Base-by-base conservation (phyloP, 257 asterid genomes). In the Prunella vulgaris region DNA sequence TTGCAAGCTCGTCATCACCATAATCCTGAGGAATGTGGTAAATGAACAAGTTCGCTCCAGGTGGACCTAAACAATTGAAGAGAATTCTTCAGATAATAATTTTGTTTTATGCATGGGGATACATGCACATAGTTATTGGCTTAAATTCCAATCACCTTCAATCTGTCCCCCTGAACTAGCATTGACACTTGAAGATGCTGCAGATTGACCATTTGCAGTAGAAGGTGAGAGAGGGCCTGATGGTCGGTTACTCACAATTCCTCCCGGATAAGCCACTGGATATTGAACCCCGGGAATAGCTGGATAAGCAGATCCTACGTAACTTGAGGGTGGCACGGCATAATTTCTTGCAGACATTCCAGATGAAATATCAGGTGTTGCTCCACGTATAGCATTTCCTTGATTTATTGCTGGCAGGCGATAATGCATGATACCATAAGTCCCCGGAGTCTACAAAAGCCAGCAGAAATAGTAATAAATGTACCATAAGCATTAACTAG, bases 1-100 rank as follows among this genome's bases (percentile, higher is more conserved):
- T 84, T 54, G 93, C 95, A 42, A 93, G 99, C 81, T 93, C 99
- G 33, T 87, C 88, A 62, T 93, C 99, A 10, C 96, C 96, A 70
- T 81, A 93, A 77, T 91, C 99, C 84, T 88, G 97, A 71, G 99
- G 99, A 66, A 93, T 90, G 83, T 93, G 96, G 84, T 89, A 93
- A 69, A 93, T 90, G 76, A 93, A 90, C 77, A 93, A 81, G 80
- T 93, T 93, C 46, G 97, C 91, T 67, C 96, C 96, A 42, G 95
- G 87, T 58, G 99, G 99, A 81, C 99, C 99, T 93, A 8, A 7
- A 35, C 64, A 75, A 78, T 30, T 58, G 40, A 42, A 28, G 25
- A 69, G 18, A 77, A 38, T 59, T 15, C 5, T 27, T 27, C 66
- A 38, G 71, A 5, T 24, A 70, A 71, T 52, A 68, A 73, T 54